A percentile compares a stretch with the other conserved stretches of the same genome.
phyloP scores from a whole-genome alignment of 345 rosid species.

The Camelina hispida region DNA sequence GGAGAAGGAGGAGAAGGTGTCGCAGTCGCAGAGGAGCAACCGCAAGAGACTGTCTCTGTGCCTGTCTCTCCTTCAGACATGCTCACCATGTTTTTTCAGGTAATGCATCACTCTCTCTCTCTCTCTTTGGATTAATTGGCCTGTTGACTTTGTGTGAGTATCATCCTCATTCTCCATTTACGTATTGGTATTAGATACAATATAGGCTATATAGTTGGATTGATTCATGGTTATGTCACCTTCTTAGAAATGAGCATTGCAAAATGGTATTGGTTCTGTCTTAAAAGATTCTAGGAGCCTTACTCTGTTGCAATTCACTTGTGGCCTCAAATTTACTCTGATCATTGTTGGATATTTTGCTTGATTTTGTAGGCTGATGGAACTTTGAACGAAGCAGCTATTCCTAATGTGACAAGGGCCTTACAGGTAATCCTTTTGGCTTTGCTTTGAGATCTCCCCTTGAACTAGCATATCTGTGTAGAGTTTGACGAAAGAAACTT shows the following conservation, averaged over 20 bases:
- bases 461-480: neutral
- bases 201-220: neutral
- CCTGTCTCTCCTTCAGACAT: constrained; percentile 92
- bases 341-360: constrained; percentile 21
- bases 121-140: neutral
- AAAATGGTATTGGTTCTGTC: neutral
- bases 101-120: constrained; percentile 25
- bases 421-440: constrained; percentile 56
- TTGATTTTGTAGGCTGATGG: constrained; percentile 71
- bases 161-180: constrained; percentile 12
- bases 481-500: neutral
- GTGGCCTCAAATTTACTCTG: constrained; percentile 22
- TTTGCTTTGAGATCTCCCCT: neutral
- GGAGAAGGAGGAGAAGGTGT: constrained; percentile 59
- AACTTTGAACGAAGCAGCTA: constrained; percentile 63
- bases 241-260: constrained; percentile 1
- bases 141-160: neutral
- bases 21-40: constrained; percentile 49
- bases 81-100: constrained; percentile 90
- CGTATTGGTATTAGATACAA: neutral
- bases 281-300: constrained; percentile 1
- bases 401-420: constrained; percentile 63
- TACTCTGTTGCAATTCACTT: constrained; percentile 6
- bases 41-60: constrained; percentile 67
- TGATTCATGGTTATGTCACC: constrained; percentile 15